Evolutionary conservation across 2,329 filamentous ascomycete species (phyloP).

Genomic region (Pseudohalonectria lignicola): DNA sequence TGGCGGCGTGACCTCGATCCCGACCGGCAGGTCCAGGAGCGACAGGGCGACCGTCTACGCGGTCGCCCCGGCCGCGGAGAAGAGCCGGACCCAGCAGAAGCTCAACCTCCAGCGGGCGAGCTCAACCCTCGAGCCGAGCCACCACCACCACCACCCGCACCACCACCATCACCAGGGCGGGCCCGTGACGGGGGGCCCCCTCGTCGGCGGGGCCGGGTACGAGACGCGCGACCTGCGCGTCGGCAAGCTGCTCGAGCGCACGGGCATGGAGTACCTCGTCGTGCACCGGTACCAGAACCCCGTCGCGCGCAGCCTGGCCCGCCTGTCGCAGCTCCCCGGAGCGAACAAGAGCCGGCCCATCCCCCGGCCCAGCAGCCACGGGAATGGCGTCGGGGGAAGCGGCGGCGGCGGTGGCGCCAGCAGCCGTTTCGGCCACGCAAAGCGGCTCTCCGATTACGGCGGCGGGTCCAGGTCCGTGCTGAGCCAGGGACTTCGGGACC

Average conservation of each 20-base stretch:
- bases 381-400: slow-evolving; percentile 11
- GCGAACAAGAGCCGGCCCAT: slow-evolving; percentile 39
- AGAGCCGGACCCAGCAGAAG: slow-evolving; percentile 65
- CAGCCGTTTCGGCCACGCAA: slow-evolving; percentile 16
- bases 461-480: slow-evolving; percentile 18
- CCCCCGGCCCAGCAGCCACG: slow-evolving; percentile 14
- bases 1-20: slow-evolving; percentile 7
- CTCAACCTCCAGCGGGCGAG: slow-evolving; percentile 64
- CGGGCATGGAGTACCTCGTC: slow-evolving; percentile 63
- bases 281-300: slow-evolving; percentile 64
- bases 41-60: no score
- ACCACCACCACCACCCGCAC: no score
- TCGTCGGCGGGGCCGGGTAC: slow-evolving; percentile 43
- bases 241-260: slow-evolving; percentile 54
- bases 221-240: slow-evolving; percentile 53
- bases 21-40: background rate
- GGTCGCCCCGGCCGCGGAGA: slow-evolving; percentile 35
- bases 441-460: slow-evolving; percentile 12
- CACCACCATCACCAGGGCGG: slow-evolving; percentile 13
- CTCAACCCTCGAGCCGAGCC: slow-evolving; percentile 58
- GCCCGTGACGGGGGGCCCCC: slow-evolving; percentile 25
- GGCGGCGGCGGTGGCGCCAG: slow-evolving; percentile 3
- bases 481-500: slow-evolving; percentile 27
- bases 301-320: slow-evolving; percentile 48
- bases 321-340: slow-evolving; percentile 41